Evolutionary conservation across 192 early-diverging fungal genomes (phyloP).

Genomic region (Coemansia brasiliensis): DNA sequence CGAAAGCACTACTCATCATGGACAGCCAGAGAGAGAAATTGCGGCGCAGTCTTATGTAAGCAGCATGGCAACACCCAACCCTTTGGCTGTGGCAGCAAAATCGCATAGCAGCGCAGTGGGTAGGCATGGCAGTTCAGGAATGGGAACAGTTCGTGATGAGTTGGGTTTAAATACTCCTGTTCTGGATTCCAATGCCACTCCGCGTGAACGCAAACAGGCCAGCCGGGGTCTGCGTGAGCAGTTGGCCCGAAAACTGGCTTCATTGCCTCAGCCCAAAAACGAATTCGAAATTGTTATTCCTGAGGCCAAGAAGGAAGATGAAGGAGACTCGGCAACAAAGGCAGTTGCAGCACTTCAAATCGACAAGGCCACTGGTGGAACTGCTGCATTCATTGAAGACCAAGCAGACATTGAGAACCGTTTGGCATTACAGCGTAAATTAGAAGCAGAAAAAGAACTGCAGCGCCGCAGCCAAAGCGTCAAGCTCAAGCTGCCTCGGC

Average conservation of each 20-base stretch:
- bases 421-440: conserved; percentile 54
- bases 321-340: conserved; percentile 19
- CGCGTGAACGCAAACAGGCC: conserved; percentile 61
- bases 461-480: conserved; percentile 72
- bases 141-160: conserved; percentile 65
- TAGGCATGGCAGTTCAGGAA: conserved; percentile 53
- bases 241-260: conserved; percentile 66
- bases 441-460: conserved; percentile 54
- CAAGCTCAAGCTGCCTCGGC: conserved; percentile 76
- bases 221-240: conserved; percentile 62
- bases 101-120: conserved; percentile 11
- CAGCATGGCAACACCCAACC: conserved; percentile 78
- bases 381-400: conserved; percentile 55
- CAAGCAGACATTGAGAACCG: conserved; percentile 74
- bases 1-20: conserved; percentile 47
- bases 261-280: conserved; percentile 86
- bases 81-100: conserved; percentile 50
- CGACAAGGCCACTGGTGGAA: background rate
- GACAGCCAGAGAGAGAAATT: conserved; percentile 52
- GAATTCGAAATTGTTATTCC: conserved; percentile 91
- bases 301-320: conserved; percentile 32
- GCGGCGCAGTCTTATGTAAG: conserved; percentile 58
- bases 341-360: conserved; percentile 19
- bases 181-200: conserved; percentile 60
- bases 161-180: conserved; percentile 60